Percentiles rank a stretch among this genome's conserved stretches.
phyloP scores from a whole-genome alignment of 2,329 filamentous ascomycete species.

The Didymella segeticola region DNA sequence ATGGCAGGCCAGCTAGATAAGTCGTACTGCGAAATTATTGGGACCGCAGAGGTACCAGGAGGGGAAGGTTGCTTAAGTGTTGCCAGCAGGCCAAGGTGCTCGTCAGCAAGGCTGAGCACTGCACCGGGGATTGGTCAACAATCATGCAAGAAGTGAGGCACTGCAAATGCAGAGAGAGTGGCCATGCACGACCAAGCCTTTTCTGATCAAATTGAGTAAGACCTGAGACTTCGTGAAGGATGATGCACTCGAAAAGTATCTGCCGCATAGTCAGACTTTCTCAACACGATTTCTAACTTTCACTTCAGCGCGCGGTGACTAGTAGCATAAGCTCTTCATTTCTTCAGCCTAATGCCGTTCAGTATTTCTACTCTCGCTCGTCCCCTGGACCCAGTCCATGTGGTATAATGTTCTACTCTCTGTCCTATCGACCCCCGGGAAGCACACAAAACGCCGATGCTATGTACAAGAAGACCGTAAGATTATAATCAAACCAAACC shows the following conservation, averaged over 20 bases:
- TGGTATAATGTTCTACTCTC: conserved; percentile 43
- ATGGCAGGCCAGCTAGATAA: conserved; percentile 2
- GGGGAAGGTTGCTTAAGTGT: too few relatives aligned
- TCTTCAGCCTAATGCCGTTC: background rate
- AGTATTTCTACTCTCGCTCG: conserved; percentile 27
- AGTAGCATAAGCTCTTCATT: background rate
- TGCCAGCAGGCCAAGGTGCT: background rate
- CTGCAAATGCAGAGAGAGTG: background rate
- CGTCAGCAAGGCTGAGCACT: background rate
- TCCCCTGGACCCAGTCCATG: conserved; percentile 18
- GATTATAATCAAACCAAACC: conserved; percentile 8
- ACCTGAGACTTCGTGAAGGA: too few relatives aligned
- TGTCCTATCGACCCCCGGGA: conserved; percentile 19
- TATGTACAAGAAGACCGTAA: conserved; percentile 26
- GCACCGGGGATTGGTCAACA: background rate
- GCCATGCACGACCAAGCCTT: background rate
- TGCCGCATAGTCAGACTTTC: too few relatives aligned
- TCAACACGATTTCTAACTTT: background rate
- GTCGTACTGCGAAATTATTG: too few relatives aligned
- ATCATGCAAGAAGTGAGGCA: background rate
- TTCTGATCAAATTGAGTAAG: background rate
- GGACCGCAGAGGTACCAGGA: background rate
- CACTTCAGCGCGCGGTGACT: background rate
- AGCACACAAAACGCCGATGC: conserved; percentile 19
- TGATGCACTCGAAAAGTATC: too few relatives aligned